These are phyloP conservation scores for Lycium ferocissimum DNA, from an alignment of 257 asterid species.

Conservation along the genomic window DNA sequence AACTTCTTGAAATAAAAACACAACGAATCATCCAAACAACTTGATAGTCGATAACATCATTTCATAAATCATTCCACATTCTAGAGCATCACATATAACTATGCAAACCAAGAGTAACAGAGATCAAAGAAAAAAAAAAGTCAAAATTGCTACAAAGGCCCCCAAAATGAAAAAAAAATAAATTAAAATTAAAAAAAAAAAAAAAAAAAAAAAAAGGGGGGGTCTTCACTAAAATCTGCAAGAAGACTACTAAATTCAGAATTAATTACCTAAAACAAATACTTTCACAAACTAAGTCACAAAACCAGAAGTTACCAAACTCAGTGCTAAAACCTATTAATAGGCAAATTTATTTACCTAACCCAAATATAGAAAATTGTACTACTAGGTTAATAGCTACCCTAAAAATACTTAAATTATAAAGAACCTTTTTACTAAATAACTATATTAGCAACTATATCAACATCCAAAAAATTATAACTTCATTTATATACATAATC, in stretches of 20 bases:
- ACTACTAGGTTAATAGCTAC: not conserved
- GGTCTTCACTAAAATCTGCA: not conserved
- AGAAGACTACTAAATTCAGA: not conserved
- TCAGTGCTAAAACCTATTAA: not conserved
- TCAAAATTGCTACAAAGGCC: not conserved
- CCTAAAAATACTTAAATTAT: not conserved
- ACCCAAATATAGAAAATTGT: not conserved
- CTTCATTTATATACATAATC: not conserved
- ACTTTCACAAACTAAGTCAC: not conserved
- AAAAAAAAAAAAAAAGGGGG: not conserved
- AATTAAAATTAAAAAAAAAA: not conserved
- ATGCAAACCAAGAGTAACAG: not conserved
- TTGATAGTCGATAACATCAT: not conserved
- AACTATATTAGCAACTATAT: not conserved
- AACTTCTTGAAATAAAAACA: no score
- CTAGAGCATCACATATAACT: not conserved
- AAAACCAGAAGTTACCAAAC: not conserved
- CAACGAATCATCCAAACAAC: no score
- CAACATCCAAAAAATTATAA: slow-evolving; percentile 22
- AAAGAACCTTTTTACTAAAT: no score
- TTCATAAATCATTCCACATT: not conserved
- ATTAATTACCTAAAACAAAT: not conserved
- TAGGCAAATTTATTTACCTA: not conserved
- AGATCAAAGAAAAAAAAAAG: not conserved
- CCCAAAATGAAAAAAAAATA: not conserved